Evolutionary conservation across 805 yeast genomes (phyloP).

Genomic region (Lipomyces kockii): DNA sequence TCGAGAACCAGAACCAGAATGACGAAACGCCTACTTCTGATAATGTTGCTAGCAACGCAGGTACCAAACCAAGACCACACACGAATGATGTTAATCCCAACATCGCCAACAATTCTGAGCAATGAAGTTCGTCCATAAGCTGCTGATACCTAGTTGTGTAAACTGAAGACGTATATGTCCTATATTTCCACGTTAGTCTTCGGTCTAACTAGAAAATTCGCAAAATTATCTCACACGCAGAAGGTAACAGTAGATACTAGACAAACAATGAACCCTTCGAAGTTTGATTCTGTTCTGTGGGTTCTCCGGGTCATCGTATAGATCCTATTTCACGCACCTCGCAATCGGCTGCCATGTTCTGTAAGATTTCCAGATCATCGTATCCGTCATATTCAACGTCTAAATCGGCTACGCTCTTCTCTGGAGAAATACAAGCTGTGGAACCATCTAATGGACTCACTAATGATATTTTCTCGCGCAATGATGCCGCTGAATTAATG

Average conservation of each 20-base stretch:
- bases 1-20: no score
- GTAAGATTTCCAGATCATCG: no score
- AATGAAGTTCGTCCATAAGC: no score
- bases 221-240: constrained; percentile 4
- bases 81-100: no score
- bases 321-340: constrained; percentile 35
- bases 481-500: not conserved
- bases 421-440: not conserved
- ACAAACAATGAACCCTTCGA: constrained; percentile 48
- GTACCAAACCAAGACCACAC: no score
- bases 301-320: constrained; percentile 45
- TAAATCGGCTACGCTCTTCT: not conserved
- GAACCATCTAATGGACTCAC: not conserved
- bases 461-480: not conserved
- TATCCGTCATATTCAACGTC: no score
- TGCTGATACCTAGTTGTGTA: constrained; percentile 53
- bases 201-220: constrained; percentile 44
- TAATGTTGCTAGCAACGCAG: no score
- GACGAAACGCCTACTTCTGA: no score
- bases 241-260: constrained; percentile 34
- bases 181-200: not conserved
- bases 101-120: no score
- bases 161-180: constrained; percentile 57
- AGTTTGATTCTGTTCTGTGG: constrained; percentile 45
- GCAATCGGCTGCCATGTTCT: no score